Base-by-base conservation (phyloP, 805 yeast genomes). In the Sugiyamaella boreocaroliniensis region DNA sequence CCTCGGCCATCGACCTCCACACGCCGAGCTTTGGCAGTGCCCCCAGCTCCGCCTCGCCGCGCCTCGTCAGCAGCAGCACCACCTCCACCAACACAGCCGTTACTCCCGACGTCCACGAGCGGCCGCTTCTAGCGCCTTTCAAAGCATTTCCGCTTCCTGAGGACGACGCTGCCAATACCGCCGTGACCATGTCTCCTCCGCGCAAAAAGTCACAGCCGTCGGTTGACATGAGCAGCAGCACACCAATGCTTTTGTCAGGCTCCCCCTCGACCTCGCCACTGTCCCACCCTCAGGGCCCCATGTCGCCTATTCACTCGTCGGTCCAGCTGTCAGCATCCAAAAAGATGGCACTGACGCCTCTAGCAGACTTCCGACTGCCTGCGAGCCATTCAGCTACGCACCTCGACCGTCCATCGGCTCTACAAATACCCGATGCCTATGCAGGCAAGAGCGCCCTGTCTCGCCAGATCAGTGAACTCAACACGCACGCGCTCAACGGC, bases 111-210 rank as follows among this genome's bases (percentile, higher is more conserved):
- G 48, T 45, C 18, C 40, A 45, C 11, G 48, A 45, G 9, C 16
- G 48, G 14, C 48, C 48, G 5, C 41, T 45, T 16, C 26, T 45
- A 22, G 48, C 48, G 19, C 48, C 48, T 10, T 45, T 45, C 41
- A 45, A 45, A 22, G 8, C 32, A 16, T 45, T 45, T 32, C 48
- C 37, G n/a, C n/a, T 32, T 10, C 37, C 37, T 10, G 37, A 32
- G n/a, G 37, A 32, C n/a, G 37, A 32, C 37, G n/a, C n/a, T 32
- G 37, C 37, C 4, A 32, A 32, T 9, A 32, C 37, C 37, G 37
- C 37, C 8, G 37, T 32, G 37, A 32, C 37, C 4, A 32, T 32
- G 37, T 32, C 37, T 4, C 37, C 37, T 32, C 37, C 37, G 37
- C 12, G 37, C 12, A 32, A n/a, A n/a, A n/a, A 32, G 37, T 32